phyloP scores from a whole-genome alignment of 148 eudicot genomes.

The Mesembryanthemum crystallinum region DNA sequence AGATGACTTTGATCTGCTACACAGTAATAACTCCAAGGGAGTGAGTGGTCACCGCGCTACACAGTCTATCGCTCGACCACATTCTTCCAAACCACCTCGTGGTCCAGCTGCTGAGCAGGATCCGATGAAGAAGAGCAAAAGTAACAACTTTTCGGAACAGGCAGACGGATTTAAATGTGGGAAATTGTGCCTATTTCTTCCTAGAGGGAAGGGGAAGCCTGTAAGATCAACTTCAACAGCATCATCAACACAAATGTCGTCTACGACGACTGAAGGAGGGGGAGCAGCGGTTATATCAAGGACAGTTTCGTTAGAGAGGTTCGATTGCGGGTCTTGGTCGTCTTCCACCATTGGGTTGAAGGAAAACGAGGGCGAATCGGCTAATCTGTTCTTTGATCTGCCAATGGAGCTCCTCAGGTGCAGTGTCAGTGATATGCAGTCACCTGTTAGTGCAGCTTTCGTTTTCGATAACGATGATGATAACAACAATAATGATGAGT shows the following conservation, averaged over 20 bases:
- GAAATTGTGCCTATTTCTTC: slow-evolving; percentile 72
- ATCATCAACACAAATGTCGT: slow-evolving; percentile 24
- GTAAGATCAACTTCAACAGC: slow-evolving; percentile 42
- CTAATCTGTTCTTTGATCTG: slow-evolving; percentile 67
- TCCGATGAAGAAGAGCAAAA: slow-evolving; percentile 15
- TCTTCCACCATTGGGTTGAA: slow-evolving; percentile 43
- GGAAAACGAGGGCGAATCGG: slow-evolving; percentile 32
- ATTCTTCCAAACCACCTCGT: slow-evolving; percentile 28
- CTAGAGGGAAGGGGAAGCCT: slow-evolving; percentile 69
- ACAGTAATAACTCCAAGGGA: background rate
- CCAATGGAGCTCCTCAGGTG: slow-evolving; percentile 70
- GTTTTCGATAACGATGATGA: slow-evolving; percentile 58
- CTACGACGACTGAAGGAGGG: slow-evolving; percentile 17
- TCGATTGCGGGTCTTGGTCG: slow-evolving; percentile 84
- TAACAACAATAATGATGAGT: background rate
- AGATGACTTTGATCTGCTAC: slow-evolving; percentile 64
- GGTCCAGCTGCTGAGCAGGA: slow-evolving; percentile 17
- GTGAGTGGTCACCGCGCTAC: slow-evolving; percentile 6
- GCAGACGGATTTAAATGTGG: slow-evolving; percentile 68
- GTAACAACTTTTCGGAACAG: slow-evolving; percentile 15
- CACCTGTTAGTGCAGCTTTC: slow-evolving; percentile 68
- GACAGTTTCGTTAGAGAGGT: slow-evolving; percentile 70
- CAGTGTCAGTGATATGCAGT: slow-evolving; percentile 63
- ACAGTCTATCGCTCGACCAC: background rate
- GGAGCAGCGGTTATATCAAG: slow-evolving; percentile 57